Base-by-base conservation (phyloP, 805 yeast genomes). In the Pichia heedii region DNA sequence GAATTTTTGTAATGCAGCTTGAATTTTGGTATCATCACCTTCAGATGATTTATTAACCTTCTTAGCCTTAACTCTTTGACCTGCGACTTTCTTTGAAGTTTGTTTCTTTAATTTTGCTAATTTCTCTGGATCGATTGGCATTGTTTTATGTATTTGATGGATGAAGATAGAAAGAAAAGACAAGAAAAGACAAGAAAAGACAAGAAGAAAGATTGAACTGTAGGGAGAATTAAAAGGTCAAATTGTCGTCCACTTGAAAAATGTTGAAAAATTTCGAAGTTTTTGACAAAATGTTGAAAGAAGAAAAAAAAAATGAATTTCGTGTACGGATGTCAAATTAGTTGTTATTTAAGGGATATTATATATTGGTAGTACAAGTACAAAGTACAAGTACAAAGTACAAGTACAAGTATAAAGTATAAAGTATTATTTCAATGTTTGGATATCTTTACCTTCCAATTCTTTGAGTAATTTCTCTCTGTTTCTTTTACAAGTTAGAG, bases 51-150 rank as follows among this genome's bases (percentile, higher is more conserved):
- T 69, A 63, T 70, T 71, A 56, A 70, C 63, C 75, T 87, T 86
- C 78, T 84, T 84, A 66, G 84, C 83, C 78, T 86, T 85, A 65
- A 95, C 82, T 77, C 98, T 88, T 67, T 89, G 82, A 61, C 64
- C 71, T 61, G 89, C 93, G 58, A 83, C 81, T 63, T 93, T 89
- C 73, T 76, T 81, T 68, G 84, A 76, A 61, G 84, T 77, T 56
- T 83, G 75, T 69, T 84, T 85, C 67, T 87, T 94, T 68, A 89
- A 77, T 73, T 84, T 87, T 60, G 95, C 95, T 73, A 84, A 73
- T 73, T 86, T 87, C 69, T 83, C 96, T 73, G 89, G 95, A 71
- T 88, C 96, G 67, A 84, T 74, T 68, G 89, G 89, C 94, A 84
- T 84, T 45, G 42, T 54, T n/a, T n/a, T 9, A 12, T 18, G 15